Evolutionary conservation across 78 protist species (phyloP).

Genomic region (Goniomonas avonlea): DNA sequence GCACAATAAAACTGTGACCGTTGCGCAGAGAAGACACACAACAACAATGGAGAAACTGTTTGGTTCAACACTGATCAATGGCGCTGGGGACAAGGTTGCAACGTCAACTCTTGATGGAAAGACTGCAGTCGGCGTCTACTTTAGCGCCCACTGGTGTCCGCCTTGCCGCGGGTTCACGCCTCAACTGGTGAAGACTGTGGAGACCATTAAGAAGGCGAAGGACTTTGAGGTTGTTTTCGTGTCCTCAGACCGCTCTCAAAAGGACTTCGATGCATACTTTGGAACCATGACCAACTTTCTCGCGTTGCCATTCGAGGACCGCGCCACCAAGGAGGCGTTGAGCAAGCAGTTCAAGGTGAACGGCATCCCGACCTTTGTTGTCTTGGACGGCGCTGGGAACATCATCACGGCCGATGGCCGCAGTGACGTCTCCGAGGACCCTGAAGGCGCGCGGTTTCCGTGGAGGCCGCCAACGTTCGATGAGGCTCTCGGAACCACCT

Average conservation of each 20-base stretch:
- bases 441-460: constrained; percentile 1
- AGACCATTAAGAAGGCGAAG: too few relatives aligned
- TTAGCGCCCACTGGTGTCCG: constrained; percentile 7
- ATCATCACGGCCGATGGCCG: constrained; percentile 29
- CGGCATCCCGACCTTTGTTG: constrained; percentile 25
- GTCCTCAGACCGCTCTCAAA: constrained; percentile 16
- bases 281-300: too few relatives aligned
- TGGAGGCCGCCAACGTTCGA: background rate
- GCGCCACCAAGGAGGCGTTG: background rate
- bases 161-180: constrained; percentile 21
- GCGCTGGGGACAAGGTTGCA: too few relatives aligned
- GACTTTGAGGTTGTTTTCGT: constrained; percentile 6
- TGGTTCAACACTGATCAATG: too few relatives aligned
- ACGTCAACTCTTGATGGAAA: too few relatives aligned
- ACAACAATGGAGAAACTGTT: too few relatives aligned
- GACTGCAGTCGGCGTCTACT: background rate
- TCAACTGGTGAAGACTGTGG: background rate
- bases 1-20: too few relatives aligned
- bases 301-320: constrained; percentile 19
- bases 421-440: background rate
- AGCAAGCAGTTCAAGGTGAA: background rate
- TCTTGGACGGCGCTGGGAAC: constrained; percentile 1
- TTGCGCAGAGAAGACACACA: too few relatives aligned
- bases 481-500: too few relatives aligned
- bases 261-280: too few relatives aligned